phyloP scores from a whole-genome alignment of 352 stramenopile genomes.

The Phytopythium montanum region DNA sequence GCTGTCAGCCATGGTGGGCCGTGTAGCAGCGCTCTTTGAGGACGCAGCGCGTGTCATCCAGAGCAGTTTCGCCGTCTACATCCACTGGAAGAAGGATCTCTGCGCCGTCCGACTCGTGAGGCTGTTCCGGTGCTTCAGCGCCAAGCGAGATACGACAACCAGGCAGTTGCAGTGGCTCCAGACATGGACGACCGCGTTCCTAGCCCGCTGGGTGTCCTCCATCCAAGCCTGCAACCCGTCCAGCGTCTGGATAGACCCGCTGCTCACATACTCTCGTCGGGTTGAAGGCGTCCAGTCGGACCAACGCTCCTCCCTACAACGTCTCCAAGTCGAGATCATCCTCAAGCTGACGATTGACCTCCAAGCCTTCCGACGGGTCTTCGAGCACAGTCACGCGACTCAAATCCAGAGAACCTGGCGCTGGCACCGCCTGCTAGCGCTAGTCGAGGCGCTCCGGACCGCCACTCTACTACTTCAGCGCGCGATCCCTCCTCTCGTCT shows the following conservation, averaged over 20 bases:
- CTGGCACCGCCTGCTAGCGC: conserved; percentile 8
- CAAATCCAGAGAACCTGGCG: conserved; percentile 12
- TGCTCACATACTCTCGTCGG: neutral
- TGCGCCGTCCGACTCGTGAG: conserved; percentile 7
- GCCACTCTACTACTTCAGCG: conserved; percentile 8
- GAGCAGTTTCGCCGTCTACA: neutral
- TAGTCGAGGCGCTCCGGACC: conserved; percentile 4
- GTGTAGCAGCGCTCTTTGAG: conserved; percentile 9
- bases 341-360: neutral
- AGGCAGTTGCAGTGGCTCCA: conserved; percentile 11
- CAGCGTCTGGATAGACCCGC: neutral
- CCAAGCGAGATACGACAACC: conserved; percentile 11
- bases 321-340: conserved; percentile 4
- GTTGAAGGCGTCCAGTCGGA: conserved; percentile 1
- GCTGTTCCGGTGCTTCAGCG: conserved; percentile 18
- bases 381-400: conserved; percentile 4
- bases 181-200: conserved; percentile 7
- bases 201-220: neutral
- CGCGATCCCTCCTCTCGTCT: conserved; percentile 5
- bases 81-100: conserved; percentile 4
- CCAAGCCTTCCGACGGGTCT: conserved; percentile 1
- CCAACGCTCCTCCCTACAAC: conserved; percentile 2
- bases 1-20: conserved; percentile 7
- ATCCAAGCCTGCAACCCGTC: neutral
- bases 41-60: conserved; percentile 8